Evolutionary conservation across 768 basidiomycete species (phyloP).

Genomic region (Leccinum fibrillosum): DNA sequence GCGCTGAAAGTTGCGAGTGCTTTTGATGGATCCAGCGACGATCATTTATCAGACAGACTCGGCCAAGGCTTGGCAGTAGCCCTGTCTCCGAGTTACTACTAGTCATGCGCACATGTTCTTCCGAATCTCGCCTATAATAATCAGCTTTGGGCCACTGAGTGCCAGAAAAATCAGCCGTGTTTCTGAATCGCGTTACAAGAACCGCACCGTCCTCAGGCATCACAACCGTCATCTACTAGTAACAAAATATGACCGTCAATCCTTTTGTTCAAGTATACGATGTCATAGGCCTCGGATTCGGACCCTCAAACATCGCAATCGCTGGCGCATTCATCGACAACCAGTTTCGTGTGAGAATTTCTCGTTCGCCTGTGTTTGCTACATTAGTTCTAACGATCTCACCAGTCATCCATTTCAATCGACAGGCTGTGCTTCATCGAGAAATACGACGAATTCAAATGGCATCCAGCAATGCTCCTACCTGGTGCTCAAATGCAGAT

Average conservation of each 20-base stretch:
- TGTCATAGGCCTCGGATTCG: slow-evolving; percentile 50
- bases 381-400: not conserved
- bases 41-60: not conserved
- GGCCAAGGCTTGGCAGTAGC: not conserved
- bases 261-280: slow-evolving; percentile 32
- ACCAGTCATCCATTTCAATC: slow-evolving; percentile 18
- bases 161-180: not conserved
- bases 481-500: slow-evolving; percentile 54
- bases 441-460: slow-evolving; percentile 43
- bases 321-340: slow-evolving; percentile 48
- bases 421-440: slow-evolving; percentile 45
- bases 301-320: slow-evolving; percentile 51
- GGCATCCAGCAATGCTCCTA: slow-evolving; percentile 57
- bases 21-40: not conserved
- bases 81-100: not conserved
- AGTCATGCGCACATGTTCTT: not conserved
- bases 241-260: slow-evolving; percentile 2
- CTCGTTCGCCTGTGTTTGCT: not conserved
- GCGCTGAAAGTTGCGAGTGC: not conserved
- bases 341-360: slow-evolving; percentile 10
- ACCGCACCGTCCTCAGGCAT: not conserved
- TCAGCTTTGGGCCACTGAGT: not conserved
- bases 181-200: not conserved
- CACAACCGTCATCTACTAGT: not conserved
- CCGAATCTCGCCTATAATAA: not conserved